These are phyloP conservation scores for Trypanosoma conorhini DNA, from an alignment of 208 protist species.

Conservation along the genomic window DNA sequence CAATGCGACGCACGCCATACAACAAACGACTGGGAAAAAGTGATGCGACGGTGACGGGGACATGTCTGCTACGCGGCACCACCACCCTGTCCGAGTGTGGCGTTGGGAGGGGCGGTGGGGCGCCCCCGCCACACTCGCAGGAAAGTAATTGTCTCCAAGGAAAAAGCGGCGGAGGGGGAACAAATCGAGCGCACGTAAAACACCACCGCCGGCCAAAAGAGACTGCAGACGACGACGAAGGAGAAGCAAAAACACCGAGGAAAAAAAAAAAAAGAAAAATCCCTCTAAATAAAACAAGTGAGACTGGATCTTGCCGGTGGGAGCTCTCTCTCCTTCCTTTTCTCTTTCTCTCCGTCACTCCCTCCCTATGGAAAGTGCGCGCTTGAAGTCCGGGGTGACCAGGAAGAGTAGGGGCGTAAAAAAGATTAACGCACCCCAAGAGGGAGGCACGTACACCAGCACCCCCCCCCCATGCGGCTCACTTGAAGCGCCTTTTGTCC, in stretches of 20 bases:
- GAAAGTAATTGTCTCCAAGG: too few relatives aligned
- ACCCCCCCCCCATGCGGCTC: neutral
- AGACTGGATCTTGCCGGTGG: neutral
- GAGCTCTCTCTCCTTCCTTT: neutral
- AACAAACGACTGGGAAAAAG: neutral
- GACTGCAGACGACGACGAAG: neutral
- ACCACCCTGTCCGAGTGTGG: neutral
- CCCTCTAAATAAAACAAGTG: neutral
- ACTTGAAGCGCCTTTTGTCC: neutral
- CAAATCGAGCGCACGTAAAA: neutral
- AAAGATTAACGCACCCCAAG: neutral
- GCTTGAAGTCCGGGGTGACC: neutral
- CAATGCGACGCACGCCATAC: neutral
- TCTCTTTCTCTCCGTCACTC: neutral
- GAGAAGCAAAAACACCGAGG: neutral
- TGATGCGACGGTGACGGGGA: neutral
- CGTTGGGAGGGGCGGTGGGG: neutral
- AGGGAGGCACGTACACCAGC: neutral
- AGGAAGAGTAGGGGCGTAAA: neutral
- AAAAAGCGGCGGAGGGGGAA: neutral
- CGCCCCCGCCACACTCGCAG: too few relatives aligned
- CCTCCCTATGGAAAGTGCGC: neutral
- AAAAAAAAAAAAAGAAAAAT: neutral
- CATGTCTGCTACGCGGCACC: neutral
- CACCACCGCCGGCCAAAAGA: neutral